These are phyloP conservation scores for Aspergillus aculeatus DNA, from an alignment of 2,329 filamentous ascomycete genomes.

Conservation along the genomic window DNA sequence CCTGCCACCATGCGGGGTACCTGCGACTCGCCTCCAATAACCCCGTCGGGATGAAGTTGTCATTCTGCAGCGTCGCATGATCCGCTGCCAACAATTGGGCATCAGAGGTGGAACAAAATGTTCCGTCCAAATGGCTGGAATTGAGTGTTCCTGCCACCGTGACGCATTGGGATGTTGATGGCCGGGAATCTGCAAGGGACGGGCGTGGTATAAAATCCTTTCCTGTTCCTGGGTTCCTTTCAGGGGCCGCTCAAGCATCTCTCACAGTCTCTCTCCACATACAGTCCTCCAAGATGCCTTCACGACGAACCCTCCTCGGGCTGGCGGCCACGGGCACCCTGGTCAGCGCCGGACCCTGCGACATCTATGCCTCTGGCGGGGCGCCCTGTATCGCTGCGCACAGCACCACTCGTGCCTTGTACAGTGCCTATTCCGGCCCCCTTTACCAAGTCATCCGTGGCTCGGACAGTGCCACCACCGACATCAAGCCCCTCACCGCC, in stretches of 20 bases:
- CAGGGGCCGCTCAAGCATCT: background rate
- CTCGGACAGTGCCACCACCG: conserved; percentile 49
- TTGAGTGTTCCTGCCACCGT: background rate
- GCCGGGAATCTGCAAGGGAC: too few relatives aligned
- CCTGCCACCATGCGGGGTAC: background rate
- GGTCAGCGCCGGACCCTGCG: conserved; percentile 58
- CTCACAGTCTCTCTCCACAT: background rate
- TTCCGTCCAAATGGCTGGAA: background rate
- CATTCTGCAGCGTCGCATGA: background rate
- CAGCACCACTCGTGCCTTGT: conserved; percentile 64
- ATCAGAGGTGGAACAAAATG: background rate
- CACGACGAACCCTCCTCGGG: conserved; percentile 29
- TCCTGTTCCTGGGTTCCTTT: background rate
- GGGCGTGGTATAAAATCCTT: background rate
- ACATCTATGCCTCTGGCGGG: conserved; percentile 58
- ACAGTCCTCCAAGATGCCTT: conserved; percentile 31
- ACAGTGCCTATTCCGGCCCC: conserved; percentile 52
- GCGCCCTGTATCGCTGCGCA: conserved; percentile 66
- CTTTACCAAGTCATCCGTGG: conserved; percentile 62
- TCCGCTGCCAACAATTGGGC: background rate
- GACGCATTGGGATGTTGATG: too few relatives aligned
- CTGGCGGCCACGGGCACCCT: conserved; percentile 41
- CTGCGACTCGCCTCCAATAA: background rate
- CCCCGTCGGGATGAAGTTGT: background rate
- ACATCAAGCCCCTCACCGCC: conserved; percentile 53